Evolutionary conservation across 495 filamentous ascomycete genomes (phyloP), one percentile per base, ranked within the genome.

Genomic region (Tuber magnatum): DNA sequence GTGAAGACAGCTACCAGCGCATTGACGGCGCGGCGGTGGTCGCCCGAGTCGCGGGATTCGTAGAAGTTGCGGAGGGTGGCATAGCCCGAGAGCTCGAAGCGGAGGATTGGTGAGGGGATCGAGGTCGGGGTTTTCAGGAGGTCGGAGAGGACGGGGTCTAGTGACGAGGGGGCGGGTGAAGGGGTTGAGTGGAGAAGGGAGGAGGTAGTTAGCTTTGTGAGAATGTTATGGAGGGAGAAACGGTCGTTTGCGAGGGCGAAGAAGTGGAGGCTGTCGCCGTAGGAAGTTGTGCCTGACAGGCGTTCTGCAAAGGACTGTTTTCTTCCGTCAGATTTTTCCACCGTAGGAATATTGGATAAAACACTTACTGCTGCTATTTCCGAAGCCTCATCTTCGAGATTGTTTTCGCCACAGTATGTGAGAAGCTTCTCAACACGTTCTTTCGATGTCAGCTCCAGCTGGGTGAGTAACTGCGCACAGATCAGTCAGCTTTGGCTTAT

Each of bases 41-140:
- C 51, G 9, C 78, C 76, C 3, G 44, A 24, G 42, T 80, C 76
- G 40, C 81, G 78, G 40, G 74, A 70, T 18, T 73, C 70, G 65
- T 81, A 83, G 38, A 79, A 83, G 35, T 72, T 74, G 20, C 81
- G 71, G 6, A 83, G 73, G 24, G 81, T 69, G 43, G 81, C 81
- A 35, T 83, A 83, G 42, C 81, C 81, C 40, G 71, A 70, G 70
- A 83, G 76, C 56, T 83, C 81, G 68, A 82, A 82, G 56, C 81
- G 81, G 40, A 83, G 81, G 43, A 82, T 72, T 0, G 80, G 76
- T 4, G 75, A 78, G 18, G 70, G 24, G 14, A 75, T 73, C 14
- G 73, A 73, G n/a, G 78, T 73, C 3, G 81, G 81, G n/a, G 76
- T 76, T 40, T 73, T 68, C 56, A 82, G 74, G 28, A 82, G 78